Evolutionary conservation across 352 stramenopile genomes (phyloP).

Genomic region (Phytophthora pistaciae): DNA sequence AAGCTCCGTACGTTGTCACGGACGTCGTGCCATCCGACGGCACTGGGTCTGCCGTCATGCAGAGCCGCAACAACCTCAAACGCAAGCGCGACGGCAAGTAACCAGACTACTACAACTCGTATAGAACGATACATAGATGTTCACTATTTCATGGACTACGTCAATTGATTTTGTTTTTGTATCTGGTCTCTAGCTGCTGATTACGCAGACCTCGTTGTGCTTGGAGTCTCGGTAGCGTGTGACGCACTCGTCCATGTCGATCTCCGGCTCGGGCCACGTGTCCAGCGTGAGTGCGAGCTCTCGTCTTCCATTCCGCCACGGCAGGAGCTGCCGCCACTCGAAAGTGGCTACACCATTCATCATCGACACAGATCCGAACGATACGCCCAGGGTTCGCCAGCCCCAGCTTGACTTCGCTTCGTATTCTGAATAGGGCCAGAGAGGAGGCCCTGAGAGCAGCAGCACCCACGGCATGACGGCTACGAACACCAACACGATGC

Average conservation of each 20-base stretch:
- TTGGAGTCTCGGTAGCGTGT: slow-evolving; percentile 48
- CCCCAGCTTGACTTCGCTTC: slow-evolving; percentile 3
- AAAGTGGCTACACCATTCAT: slow-evolving; percentile 16
- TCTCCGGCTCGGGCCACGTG: slow-evolving; percentile 32
- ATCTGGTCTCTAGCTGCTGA: slow-evolving; percentile 43
- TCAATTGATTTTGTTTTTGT: not conserved
- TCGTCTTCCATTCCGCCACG: slow-evolving; percentile 22
- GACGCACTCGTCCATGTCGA: slow-evolving; percentile 54
- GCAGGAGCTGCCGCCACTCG: slow-evolving; percentile 29
- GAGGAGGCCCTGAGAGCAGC: slow-evolving; percentile 14
- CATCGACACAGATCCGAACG: slow-evolving; percentile 3
- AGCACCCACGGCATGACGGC: slow-evolving; percentile 28
- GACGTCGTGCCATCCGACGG: slow-evolving; percentile 79
- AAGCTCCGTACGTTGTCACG: slow-evolving; percentile 72
- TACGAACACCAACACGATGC: slow-evolving; percentile 23
- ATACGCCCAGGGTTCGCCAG: too few species aligned
- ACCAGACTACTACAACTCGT: slow-evolving; percentile 12
- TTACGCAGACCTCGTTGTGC: slow-evolving; percentile 58
- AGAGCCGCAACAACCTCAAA: slow-evolving; percentile 91
- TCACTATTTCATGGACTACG: slow-evolving; percentile 14
- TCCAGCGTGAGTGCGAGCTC: slow-evolving; percentile 23
- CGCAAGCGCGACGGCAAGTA: slow-evolving; percentile 77
- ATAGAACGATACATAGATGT: slow-evolving; percentile 35
- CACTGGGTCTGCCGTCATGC: slow-evolving; percentile 80
- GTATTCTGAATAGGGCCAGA: not conserved